phyloP scores from a whole-genome alignment of 1,284 basidiomycete species.

The Moesziomyces parantarcticus region DNA sequence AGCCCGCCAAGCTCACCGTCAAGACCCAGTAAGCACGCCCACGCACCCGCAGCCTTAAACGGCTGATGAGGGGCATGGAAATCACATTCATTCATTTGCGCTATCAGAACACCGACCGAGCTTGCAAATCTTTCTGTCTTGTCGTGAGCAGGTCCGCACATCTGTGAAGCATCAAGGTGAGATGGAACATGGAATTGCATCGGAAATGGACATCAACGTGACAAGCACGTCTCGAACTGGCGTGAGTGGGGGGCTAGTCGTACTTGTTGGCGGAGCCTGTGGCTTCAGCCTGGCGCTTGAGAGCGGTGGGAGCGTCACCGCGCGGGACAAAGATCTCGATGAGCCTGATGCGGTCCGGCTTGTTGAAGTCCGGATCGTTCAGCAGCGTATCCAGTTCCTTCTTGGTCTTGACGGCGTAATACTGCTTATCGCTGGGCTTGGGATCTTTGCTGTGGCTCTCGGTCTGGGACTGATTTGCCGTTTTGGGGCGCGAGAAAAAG shows the following conservation, averaged over 20 bases:
- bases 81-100: too few species aligned
- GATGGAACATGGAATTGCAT: too few species aligned
- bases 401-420: constrained; percentile 77
- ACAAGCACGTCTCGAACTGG: not conserved
- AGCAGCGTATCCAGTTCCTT: constrained; percentile 76
- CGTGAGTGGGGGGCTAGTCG: constrained; percentile 14
- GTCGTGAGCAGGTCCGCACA: too few species aligned
- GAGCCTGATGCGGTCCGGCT: constrained; percentile 77
- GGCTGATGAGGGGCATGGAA: too few species aligned
- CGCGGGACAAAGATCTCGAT: constrained; percentile 82
- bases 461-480: constrained; percentile 1
- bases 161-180: too few species aligned
- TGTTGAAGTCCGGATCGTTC: constrained; percentile 73
- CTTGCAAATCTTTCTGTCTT: too few species aligned
- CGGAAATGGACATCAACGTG: not conserved
- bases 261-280: constrained; percentile 53
- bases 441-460: constrained; percentile 70
- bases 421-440: constrained; percentile 71
- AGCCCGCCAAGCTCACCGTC: constrained; percentile 48
- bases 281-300: constrained; percentile 73
- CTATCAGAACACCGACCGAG: too few species aligned
- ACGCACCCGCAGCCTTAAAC: too few species aligned
- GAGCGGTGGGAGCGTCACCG: constrained; percentile 77
- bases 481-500: constrained; percentile 40
- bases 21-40: constrained; percentile 48